A percentile compares a stretch with the other conserved stretches of the same genome.
These are phyloP conservation scores for Isatis tinctoria DNA, from an alignment of 345 rosid genomes.

Conservation along the genomic window DNA sequence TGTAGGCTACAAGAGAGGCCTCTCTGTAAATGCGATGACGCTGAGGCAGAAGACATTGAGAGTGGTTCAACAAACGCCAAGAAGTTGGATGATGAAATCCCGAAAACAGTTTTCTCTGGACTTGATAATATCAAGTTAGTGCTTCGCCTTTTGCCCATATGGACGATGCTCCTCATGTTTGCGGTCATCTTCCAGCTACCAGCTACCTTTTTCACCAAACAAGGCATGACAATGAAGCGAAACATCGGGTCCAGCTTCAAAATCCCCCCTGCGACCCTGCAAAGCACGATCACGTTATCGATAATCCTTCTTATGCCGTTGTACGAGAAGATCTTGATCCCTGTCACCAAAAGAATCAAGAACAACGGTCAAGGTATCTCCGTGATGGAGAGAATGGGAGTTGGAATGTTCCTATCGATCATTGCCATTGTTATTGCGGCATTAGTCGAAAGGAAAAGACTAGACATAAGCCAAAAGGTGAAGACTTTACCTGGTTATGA, in stretches of 20 bases:
- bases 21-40: slow-evolving; percentile 41
- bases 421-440: slow-evolving; percentile 86
- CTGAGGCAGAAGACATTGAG: slow-evolving; percentile 5
- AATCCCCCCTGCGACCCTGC: slow-evolving; percentile 91
- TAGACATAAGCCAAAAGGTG: slow-evolving; percentile 36
- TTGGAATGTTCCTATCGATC: slow-evolving; percentile 76
- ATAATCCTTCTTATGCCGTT: slow-evolving; percentile 89
- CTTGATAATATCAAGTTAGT: slow-evolving; percentile 49
- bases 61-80: neutral
- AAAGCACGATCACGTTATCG: slow-evolving; percentile 76
- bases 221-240: slow-evolving; percentile 78
- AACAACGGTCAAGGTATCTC: slow-evolving; percentile 46
- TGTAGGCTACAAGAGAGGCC: slow-evolving; percentile 72
- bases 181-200: slow-evolving; percentile 92
- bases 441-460: slow-evolving; percentile 62
- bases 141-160: slow-evolving; percentile 72
- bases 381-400: slow-evolving; percentile 83
- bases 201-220: slow-evolving; percentile 83
- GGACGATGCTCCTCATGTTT: slow-evolving; percentile 88
- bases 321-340: slow-evolving; percentile 62
- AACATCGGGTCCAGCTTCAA: slow-evolving; percentile 59
- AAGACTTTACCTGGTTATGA: slow-evolving; percentile 25
- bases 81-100: slow-evolving; percentile 13
- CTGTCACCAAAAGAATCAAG: slow-evolving; percentile 43
- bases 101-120: slow-evolving; percentile 15